phyloP scores from a whole-genome alignment of 1,284 basidiomycete genomes.

The Thecaphora thlaspeos region DNA sequence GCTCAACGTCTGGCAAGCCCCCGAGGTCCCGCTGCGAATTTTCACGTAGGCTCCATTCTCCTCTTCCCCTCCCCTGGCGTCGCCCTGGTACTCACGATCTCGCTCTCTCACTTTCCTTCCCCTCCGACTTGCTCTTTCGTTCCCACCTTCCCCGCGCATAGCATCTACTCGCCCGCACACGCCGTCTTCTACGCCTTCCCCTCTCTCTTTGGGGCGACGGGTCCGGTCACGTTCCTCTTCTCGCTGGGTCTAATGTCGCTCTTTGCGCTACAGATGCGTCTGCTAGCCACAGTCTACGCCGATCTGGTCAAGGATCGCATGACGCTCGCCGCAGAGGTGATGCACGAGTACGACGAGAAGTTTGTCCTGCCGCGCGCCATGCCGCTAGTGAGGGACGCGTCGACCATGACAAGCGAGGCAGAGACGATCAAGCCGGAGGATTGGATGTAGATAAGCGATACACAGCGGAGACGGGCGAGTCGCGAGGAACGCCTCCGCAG shows the following conservation, averaged over 20 bases:
- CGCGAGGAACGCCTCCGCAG: too few species aligned
- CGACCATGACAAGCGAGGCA: constrained; percentile 20
- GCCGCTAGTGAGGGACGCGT: constrained; percentile 35
- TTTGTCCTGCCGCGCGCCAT: constrained; percentile 40
- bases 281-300: constrained; percentile 29
- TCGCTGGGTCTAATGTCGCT: constrained; percentile 16
- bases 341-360: constrained; percentile 45
- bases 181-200: constrained; percentile 20
- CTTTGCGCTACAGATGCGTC: constrained; percentile 21
- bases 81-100: not conserved
- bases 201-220: constrained; percentile 12
- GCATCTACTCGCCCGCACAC: constrained; percentile 27
- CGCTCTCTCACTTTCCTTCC: not conserved
- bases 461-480: too few species aligned
- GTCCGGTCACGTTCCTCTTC: constrained; percentile 15
- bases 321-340: constrained; percentile 35
- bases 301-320: constrained; percentile 38
- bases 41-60: not conserved
- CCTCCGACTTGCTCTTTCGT: too few species aligned
- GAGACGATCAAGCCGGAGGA: too few species aligned
- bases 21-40: constrained; percentile 7
- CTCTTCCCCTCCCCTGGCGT: too few species aligned
- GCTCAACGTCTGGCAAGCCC: constrained; percentile 11
- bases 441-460: too few species aligned
- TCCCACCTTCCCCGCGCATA: too few species aligned